Evolutionary conservation across 23 red algal species (phyloP), one percentile per base, ranked within the genome.

Genomic region (Gracilaria domingensis): DNA sequence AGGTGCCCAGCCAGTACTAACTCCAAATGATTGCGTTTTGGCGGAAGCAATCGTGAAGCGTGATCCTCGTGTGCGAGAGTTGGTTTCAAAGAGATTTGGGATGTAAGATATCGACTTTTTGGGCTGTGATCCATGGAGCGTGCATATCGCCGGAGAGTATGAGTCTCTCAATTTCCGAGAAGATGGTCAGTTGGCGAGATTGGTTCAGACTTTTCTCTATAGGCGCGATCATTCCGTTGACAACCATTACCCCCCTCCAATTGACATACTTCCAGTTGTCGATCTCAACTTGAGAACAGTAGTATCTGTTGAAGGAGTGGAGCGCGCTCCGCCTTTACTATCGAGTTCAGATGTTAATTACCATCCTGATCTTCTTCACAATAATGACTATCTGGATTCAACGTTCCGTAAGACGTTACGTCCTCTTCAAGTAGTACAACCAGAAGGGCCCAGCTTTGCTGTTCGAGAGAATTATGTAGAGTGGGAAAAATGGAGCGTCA

Each of bases 211-310:
- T 45, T 93, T 93, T 33, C 55, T 93, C 8, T 93, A 93, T 33
- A 82, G 36, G 34, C 71, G 86, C 18, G 56, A 85, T 28, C 54
- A 62, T 37, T 35, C 50, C 0, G 49, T 89, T 53, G 95, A 98
- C 47, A 98, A 98, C 82, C 88, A 93, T 69, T 98, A 98, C 84
- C 91, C 95, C 16, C 91, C 91, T 82, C 95, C 95, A 8, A 78
- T 98, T 64, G 86, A 93, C 20, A 71, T 93, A 40, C 75, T 83
- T 32, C 81, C 91, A 16, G 64, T 98, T 26, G 95, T 98, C 24
- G 95, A 98, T 40, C 47, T 98, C 23, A 59, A 80, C 24, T 33
- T 77, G 24, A 70, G 78, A 47, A 78, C 51, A 32, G 88, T 98
- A 30, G 64, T 98, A 28, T 42, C 39, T 5, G 66, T 93, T 24